Conservation (phyloP, 495 filamentous ascomycete genomes). For the Podospora tetraspora region DNA sequence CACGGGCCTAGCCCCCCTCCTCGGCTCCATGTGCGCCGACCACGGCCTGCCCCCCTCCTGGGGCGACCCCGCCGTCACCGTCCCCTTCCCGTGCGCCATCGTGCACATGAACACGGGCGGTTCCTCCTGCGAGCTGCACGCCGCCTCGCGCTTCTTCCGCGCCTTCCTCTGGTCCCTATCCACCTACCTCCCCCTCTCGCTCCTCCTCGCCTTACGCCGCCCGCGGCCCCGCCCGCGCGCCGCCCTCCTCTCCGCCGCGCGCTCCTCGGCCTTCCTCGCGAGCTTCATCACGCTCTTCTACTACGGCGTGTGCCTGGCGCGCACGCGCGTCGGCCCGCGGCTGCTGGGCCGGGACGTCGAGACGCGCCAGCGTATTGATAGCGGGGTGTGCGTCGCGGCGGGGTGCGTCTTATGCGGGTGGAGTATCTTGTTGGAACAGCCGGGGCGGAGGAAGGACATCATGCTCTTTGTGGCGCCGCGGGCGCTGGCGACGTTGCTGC, state of each 20-base stretch:
- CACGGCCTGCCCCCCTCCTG: constrained; percentile 61
- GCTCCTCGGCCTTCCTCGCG: constrained; percentile 78
- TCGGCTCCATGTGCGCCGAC: constrained; percentile 71
- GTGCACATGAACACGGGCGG: constrained; percentile 74
- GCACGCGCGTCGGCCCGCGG: constrained; percentile 72
- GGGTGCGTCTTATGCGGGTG: constrained; percentile 80
- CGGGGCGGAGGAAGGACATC: constrained; percentile 66
- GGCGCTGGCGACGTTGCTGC: constrained; percentile 71
- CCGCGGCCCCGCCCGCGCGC: constrained; percentile 35
- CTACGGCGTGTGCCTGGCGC: constrained; percentile 78
- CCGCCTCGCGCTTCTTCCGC: constrained; percentile 59
- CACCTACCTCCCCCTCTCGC: constrained; percentile 76
- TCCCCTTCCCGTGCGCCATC: constrained; percentile 81
- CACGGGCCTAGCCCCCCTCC: constrained; percentile 64
- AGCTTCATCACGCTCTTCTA: constrained; percentile 80
- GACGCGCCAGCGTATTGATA: constrained; percentile 42
- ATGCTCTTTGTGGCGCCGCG: constrained; percentile 81
- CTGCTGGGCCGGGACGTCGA: constrained; percentile 50
- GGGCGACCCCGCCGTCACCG: constrained; percentile 69
- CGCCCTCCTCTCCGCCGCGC: constrained; percentile 56
- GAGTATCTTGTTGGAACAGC: constrained; percentile 73
- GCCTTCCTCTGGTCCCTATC: constrained; percentile 71
- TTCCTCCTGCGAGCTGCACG: constrained; percentile 73
- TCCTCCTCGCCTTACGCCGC: constrained; percentile 56
- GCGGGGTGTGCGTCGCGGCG: constrained; percentile 65